Evolutionary conservation across 306 rosid species (phyloP), one percentile per base, ranked within the genome.

Genomic region (Benincasa hispida): DNA sequence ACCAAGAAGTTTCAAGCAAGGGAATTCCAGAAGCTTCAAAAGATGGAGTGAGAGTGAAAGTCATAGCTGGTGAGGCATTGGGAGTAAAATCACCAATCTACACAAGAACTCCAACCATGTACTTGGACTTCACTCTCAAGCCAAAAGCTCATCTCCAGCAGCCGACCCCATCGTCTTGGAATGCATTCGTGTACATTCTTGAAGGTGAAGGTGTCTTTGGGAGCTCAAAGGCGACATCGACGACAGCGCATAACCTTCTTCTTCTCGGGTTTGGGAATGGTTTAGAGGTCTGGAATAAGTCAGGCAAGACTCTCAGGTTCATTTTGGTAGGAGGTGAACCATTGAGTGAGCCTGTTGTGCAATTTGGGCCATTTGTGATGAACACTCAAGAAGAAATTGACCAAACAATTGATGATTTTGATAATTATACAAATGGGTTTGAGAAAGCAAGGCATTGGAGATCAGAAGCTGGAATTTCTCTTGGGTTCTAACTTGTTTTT

Each of bases 281-380:
- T 21, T 45, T 94, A 77, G 95, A 90, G 82, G 93, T 79, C 10
- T 94, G 97, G 99, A 94, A 94, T 83, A 90, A 83, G 81, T 87
- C 92, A 35, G 87, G 85, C 48, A 54, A 56, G 84, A 32, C 72
- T 1, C 88, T 94, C 10, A 84, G 97, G 81, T 94, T 94, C 85
- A 81, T 94, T 77, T 67, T 94, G 62, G 87, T 94, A 24, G 99
- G 93, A 56, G 99, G 97, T 15, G 92, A 92, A 73, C 99, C 97
- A 42, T 34, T 94, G 74, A 91, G 89, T 28, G 97, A 94, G 78
- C 91, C 96, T 11, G 58, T 94, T 24, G 88, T 72, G 22, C 99
- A 94, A 79, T 85, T 83, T 79, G 99, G 99, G 41, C 95, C 99
- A n/a, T 90, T 94, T 85, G 99, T 94, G 85, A 94, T 94, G 99